Evolutionary conservation across 805 yeast species (phyloP).

Genomic region (Candida sakaeoensis): DNA sequence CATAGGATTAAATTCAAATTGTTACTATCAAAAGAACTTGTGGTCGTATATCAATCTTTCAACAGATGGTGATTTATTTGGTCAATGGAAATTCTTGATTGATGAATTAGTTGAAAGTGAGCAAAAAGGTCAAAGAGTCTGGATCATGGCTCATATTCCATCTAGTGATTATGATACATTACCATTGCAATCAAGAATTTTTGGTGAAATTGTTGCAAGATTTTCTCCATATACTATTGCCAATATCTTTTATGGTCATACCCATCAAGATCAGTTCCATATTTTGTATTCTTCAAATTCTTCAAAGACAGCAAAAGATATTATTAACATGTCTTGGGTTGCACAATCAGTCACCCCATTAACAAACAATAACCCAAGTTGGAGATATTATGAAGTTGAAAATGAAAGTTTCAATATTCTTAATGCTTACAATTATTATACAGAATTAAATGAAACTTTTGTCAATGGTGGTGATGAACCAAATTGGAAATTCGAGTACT

Average conservation of each 20-base stretch:
- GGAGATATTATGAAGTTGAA: conserved; percentile 71
- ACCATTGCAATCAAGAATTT: conserved; percentile 56
- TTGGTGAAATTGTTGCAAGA: conserved; percentile 56
- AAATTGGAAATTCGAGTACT: conserved; percentile 58
- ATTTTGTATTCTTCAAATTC: conserved; percentile 50
- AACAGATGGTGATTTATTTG: conserved; percentile 55
- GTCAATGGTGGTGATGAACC: conserved; percentile 52
- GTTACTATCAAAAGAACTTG: conserved; percentile 59
- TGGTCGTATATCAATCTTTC: conserved; percentile 51
- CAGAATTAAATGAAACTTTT: conserved; percentile 59
- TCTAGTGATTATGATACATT: conserved; percentile 48
- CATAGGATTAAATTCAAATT: conserved; percentile 61
- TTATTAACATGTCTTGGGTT: conserved; percentile 59
- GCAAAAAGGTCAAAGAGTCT: conserved; percentile 55
- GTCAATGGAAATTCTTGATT: conserved; percentile 56
- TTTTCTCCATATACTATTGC: conserved; percentile 68
- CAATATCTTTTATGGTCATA: conserved; percentile 67
- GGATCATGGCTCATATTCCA: conserved; percentile 71
- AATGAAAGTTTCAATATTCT: conserved; percentile 54
- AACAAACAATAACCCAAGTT: conserved; percentile 58
- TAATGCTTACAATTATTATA: conserved; percentile 56
- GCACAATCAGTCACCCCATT: conserved; percentile 65
- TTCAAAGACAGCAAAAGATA: conserved; percentile 34
- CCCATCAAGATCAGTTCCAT: conserved; percentile 66
- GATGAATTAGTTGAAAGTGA: conserved; percentile 62